These are phyloP conservation scores for Arctostaphylos glauca DNA, from an alignment of 148 eudicot species.

Conservation along the genomic window DNA sequence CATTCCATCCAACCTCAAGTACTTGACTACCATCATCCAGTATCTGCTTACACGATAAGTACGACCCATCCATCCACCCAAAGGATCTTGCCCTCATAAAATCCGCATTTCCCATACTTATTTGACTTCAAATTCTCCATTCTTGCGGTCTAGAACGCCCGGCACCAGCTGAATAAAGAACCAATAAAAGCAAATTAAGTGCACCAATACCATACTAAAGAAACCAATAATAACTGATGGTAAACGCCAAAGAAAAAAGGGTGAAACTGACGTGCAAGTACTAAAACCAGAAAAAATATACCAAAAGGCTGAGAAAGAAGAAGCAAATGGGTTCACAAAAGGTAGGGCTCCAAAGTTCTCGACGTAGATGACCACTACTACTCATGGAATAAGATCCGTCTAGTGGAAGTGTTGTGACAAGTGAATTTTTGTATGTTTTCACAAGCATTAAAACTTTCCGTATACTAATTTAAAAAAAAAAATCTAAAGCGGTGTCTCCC, in stretches of 20 bases:
- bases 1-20: slow-evolving; percentile 10
- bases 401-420: too few relatives aligned
- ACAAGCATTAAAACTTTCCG: too few relatives aligned
- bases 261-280: background rate
- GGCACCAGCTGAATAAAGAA: slow-evolving; percentile 36
- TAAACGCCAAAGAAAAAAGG: background rate
- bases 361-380: background rate
- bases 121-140: slow-evolving; percentile 26
- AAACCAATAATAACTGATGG: too few relatives aligned
- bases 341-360: background rate
- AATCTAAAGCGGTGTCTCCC: background rate
- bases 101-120: slow-evolving; percentile 26
- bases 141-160: slow-evolving; percentile 31
- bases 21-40: slow-evolving; percentile 11
- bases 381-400: too few relatives aligned
- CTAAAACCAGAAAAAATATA: background rate
- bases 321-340: background rate
- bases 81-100: slow-evolving; percentile 17
- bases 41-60: slow-evolving; percentile 8
- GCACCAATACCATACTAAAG: background rate
- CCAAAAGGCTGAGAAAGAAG: background rate
- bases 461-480: too few relatives aligned
- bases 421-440: too few relatives aligned
- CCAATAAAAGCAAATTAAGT: background rate
- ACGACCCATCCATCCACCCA: slow-evolving; percentile 30